Evolutionary conservation across 192 early-diverging fungal species (phyloP), one percentile per base, ranked within the genome.

Genomic region (Umbelopsis sp.): DNA sequence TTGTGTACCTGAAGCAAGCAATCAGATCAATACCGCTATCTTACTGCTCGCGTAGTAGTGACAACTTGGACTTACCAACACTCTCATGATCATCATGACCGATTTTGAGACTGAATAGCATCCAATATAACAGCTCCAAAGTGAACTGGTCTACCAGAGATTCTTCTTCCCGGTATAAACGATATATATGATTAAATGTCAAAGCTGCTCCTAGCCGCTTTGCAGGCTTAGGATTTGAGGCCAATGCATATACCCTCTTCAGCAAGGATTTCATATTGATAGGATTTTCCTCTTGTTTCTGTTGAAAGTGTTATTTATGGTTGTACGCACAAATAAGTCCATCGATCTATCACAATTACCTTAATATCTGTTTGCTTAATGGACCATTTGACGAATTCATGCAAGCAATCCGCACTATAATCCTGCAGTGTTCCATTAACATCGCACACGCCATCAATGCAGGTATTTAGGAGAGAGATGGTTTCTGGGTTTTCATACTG

Each of bases 401-500:
- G 75, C 0, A 91, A 68, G 50, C 92, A 92, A 53, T 92, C 88
- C 1, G 89, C 89, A 16, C 90, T 90, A 74, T 89, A 92, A 68
- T 93, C 92, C 25, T 92, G 77, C 2, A 92, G 72, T 2, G 80
- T 75, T 10, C 84, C 81, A 50, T 81, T 69, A 7, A 77, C 76
- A 70, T 79, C 78, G 51, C 85, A 84, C 22, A 75, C 80, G 45
- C 88, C 90, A 50, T 91, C 90, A 49, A 94, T 71, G 68, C 92
- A 93, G 15, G 82, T 70, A 23, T 89, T 85, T 46, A 94, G 58
- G 13, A 94, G 71, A 0, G 82, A 80, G 65, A 94, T 87, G 1
- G 91, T 92, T 71, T 94, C 92, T 41, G 91, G 87, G 48, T 90
- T 92, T 68, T 94, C 92, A 65, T 87, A 89, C 68, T 87, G 84